Base-by-base conservation (phyloP, 768 basidiomycete genomes). In the Leccinum rimulosum region DNA sequence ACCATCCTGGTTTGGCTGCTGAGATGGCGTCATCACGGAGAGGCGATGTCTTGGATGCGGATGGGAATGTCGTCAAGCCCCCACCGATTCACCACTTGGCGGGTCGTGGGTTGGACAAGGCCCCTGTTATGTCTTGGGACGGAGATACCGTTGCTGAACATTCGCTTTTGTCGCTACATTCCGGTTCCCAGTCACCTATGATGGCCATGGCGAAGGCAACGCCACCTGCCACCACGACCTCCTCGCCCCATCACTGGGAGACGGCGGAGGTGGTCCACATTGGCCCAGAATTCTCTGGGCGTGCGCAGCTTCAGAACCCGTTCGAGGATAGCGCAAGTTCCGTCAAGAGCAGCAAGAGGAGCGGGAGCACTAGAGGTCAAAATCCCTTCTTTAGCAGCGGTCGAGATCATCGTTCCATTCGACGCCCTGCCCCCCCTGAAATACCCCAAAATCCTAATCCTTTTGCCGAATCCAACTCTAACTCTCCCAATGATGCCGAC, bases 221-320 rank as follows among this genome's bases (percentile, higher is more conserved):
- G 5, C 88, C 88, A 50, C 76, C 76, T 8, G 81, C 85, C 12
- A 83, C 77, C 17, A 65, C 72, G 28, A 65, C 72, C 4, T 79
- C 82, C 2, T 73, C 78, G 15, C 68, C 74, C 2, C 88, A 90
- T 73, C 78, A 70, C 50, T 89, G 88, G 88, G 83, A 90, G 70
- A 85, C 84, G 8, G 87, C 87, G 3, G 84, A 88, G 65, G 84
- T 88, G 19, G 63, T 87, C 53, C 74, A 82, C 56, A 53, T 66
- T 2, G 69, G 68, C 48, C 49, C 60, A 1, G 61, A 53, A 14
- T 9, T 25, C 17, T 36, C 55, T 28, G 61, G 63, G 4, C 7
- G 15, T 4, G 40, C 31, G 6, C 59, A 68, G 1, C 66, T 62
- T 33, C 62, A 57, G 33, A 70, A 67, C 54, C 65, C 71, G 43